phyloP scores from a whole-genome alignment of 2,329 filamentous ascomycete species.

The Knufia fluminis region DNA sequence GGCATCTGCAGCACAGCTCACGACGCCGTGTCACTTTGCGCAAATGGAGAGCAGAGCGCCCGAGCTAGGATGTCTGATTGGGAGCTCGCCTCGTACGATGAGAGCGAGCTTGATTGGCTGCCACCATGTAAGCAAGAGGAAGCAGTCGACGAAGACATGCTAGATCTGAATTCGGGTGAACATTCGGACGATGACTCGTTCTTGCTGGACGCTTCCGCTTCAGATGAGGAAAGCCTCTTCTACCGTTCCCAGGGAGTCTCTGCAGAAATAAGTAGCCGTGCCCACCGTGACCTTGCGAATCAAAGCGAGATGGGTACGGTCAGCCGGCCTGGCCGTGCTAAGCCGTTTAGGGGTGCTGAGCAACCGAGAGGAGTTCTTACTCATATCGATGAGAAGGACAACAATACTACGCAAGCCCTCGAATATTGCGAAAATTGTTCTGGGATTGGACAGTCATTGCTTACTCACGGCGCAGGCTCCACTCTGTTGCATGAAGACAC shows the following conservation, averaged over 20 bases:
- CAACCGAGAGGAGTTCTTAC: not conserved
- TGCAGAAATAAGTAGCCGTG: not conserved
- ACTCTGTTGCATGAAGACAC: not conserved
- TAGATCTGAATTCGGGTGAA: not conserved
- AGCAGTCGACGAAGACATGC: not conserved
- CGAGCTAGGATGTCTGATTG: not conserved
- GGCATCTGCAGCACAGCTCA: not conserved
- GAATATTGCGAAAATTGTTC: not conserved
- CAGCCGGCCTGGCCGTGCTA: not conserved
- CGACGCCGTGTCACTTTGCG: not conserved
- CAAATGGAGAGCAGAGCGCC: not conserved
- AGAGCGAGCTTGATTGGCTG: not conserved
- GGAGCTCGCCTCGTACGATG: not conserved
- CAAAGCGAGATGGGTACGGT: not conserved
- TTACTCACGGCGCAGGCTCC: not conserved
- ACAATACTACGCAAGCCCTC: not conserved
- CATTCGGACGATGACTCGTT: not conserved
- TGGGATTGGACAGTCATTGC: not conserved
- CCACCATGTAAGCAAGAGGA: not conserved
- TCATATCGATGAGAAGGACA: not conserved
- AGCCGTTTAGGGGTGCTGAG: not conserved
- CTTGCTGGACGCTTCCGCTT: not conserved
- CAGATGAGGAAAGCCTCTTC: not conserved
- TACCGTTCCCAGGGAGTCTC: not conserved
- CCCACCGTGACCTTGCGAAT: not conserved